Conservation (phyloP, 805 yeast genomes). For the Citeromyces nyonsensis region DNA sequence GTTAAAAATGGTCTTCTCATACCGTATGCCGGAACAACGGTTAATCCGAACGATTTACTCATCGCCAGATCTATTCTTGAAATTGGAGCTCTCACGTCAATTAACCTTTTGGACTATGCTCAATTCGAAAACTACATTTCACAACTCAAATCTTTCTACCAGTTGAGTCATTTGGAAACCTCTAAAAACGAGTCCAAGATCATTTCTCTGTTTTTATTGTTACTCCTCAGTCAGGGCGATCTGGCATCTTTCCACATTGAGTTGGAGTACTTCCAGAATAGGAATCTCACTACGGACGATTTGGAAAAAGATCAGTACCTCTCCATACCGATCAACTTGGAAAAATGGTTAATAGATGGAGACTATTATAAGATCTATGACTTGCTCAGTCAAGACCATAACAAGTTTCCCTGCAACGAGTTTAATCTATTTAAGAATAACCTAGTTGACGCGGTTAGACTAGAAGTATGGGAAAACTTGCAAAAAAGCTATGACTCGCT, state of each 20-base stretch:
- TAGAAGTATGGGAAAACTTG: conserved; percentile 73
- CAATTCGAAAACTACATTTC: conserved; percentile 60
- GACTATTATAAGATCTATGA: conserved; percentile 86
- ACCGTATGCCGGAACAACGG: conserved; percentile 30
- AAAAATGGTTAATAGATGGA: conserved; percentile 93
- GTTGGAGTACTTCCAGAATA: conserved; percentile 53
- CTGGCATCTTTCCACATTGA: conserved; percentile 85
- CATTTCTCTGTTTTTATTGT: conserved; percentile 59
- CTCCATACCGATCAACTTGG: conserved; percentile 77
- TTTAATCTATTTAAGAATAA: conserved; percentile 65
- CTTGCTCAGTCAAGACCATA: conserved; percentile 33
- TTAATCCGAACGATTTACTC: conserved; percentile 45
- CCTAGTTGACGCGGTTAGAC: conserved; percentile 64
- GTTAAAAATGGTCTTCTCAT: conserved; percentile 66
- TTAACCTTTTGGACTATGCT: conserved; percentile 43
- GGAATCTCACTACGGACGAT: conserved; percentile 21
- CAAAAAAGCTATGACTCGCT: conserved; percentile 63
- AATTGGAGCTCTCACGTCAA: conserved; percentile 71
- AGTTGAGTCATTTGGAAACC: conserved; percentile 13
- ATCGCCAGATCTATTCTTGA: conserved; percentile 78
- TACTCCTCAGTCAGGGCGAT: conserved; percentile 68
- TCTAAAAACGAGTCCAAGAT: conserved; percentile 59
- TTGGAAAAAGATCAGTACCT: conserved; percentile 58
- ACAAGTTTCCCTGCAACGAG: conserved; percentile 55
- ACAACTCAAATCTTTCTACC: conserved; percentile 69